Percentiles rank a stretch among this genome's conserved stretches.
These are phyloP conservation scores for Dendrobium officinale DNA, from an alignment of 106 monocot species.

Conservation along the genomic window DNA sequence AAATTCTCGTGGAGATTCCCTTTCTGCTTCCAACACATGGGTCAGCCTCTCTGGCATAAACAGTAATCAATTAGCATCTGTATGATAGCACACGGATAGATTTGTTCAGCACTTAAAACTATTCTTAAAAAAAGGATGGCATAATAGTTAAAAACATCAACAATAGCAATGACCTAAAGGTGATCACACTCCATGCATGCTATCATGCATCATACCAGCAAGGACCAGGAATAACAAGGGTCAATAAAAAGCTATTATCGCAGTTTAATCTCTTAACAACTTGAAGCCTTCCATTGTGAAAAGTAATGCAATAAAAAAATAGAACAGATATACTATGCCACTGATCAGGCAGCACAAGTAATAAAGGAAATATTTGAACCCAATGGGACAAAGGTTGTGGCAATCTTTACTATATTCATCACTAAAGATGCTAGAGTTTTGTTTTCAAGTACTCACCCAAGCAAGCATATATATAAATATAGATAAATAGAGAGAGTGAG, in stretches of 20 bases:
- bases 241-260: background rate
- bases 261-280: background rate
- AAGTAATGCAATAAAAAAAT: background rate
- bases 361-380: background rate
- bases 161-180: background rate
- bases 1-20: conserved; percentile 92
- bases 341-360: background rate
- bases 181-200: background rate
- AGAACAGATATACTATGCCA: background rate
- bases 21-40: conserved; percentile 85
- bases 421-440: background rate
- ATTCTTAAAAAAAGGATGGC: background rate
- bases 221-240: background rate
- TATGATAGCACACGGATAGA: background rate
- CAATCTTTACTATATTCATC: background rate
- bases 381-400: background rate
- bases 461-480: background rate
- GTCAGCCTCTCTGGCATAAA: conserved; percentile 63
- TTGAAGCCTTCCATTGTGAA: background rate
- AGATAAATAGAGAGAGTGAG: background rate
- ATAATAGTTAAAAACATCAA: background rate
- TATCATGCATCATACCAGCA: background rate
- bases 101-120: background rate
- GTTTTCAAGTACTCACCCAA: background rate
- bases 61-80: conserved; percentile 3